Conservation (phyloP, 169 alveolate genomes). For the Cryptosporidium ubiquitum region DNA sequence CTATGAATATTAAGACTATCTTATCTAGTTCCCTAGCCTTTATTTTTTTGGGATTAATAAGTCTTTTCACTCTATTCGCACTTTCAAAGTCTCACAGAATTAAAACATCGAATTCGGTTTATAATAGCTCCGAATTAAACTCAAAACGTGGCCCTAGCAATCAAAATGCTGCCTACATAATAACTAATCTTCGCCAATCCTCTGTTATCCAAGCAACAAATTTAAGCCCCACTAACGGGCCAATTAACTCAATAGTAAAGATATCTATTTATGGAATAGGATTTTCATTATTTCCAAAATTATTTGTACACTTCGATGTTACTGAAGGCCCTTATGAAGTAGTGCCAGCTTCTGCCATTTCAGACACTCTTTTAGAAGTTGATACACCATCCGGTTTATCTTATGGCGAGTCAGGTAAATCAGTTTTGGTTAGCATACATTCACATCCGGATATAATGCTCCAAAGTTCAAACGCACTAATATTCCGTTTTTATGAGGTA, state of each 20-base stretch:
- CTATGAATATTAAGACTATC: conserved; percentile 5
- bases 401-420: conserved; percentile 27
- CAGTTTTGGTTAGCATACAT: conserved; percentile 53
- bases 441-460: conserved; percentile 50
- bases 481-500: conserved; percentile 49
- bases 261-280: conserved; percentile 62
- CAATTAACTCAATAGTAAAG: conserved; percentile 33
- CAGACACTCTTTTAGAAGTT: conserved; percentile 61
- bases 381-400: conserved; percentile 49
- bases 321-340: conserved; percentile 74
- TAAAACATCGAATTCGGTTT: conserved; percentile 10
- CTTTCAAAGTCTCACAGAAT: conserved; percentile 9
- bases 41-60: background rate
- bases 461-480: conserved; percentile 50
- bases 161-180: background rate
- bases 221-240: conserved; percentile 61
- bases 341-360: conserved; percentile 15
- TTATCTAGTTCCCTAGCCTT: background rate
- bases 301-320: conserved; percentile 64
- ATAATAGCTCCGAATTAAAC: background rate
- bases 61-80: background rate
- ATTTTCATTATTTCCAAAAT: conserved; percentile 33
- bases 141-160: background rate
- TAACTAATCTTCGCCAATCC: background rate
- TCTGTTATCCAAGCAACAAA: conserved; percentile 66